Conservation (phyloP, 2,329 filamentous ascomycete species). For the Rutstroemia sp. region DNA sequence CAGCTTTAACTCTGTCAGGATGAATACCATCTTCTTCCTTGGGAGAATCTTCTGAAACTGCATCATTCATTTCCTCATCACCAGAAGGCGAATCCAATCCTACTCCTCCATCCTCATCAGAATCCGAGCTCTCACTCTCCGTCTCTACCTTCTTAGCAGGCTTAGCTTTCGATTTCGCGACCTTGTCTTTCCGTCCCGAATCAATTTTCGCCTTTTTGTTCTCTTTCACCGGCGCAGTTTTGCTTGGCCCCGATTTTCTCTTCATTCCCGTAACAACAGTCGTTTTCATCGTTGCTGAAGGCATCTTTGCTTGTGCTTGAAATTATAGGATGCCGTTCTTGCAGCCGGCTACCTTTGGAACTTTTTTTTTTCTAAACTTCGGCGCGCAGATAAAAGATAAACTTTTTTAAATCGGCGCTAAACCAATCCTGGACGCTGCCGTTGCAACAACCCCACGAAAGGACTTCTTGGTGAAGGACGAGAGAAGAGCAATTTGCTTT, state of each 20-base stretch:
- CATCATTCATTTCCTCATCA: constrained; percentile 11
- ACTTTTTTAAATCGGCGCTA: constrained; percentile 17
- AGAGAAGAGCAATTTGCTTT: constrained; percentile 4
- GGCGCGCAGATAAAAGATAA: constrained; percentile 9
- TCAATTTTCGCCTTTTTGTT: constrained; percentile 45
- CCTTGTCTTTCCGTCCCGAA: constrained; percentile 6
- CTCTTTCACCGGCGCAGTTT: constrained; percentile 36
- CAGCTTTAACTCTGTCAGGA: constrained; percentile 29
- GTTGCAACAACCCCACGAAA: constrained; percentile 7
- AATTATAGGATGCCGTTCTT: neutral
- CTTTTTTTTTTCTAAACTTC: constrained; percentile 14
- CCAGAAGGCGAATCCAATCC: constrained; percentile 28
- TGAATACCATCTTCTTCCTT: constrained; percentile 29
- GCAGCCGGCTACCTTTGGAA: constrained; percentile 3
- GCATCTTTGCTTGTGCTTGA: constrained; percentile 21
- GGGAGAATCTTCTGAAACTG: constrained; percentile 32
- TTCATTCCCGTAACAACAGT: constrained; percentile 42
- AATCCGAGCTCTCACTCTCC: constrained; percentile 29
- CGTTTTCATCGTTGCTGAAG: constrained; percentile 35
- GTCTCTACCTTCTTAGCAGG: constrained; percentile 28
- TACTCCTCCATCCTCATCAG: constrained; percentile 22
- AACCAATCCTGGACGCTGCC: constrained; percentile 11
- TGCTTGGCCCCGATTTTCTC: constrained; percentile 45
- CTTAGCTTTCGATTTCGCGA: constrained; percentile 11
- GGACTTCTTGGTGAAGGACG: neutral